phyloP scores from a whole-genome alignment of 805 yeast species.

The Sugiyamaella floridensis region DNA sequence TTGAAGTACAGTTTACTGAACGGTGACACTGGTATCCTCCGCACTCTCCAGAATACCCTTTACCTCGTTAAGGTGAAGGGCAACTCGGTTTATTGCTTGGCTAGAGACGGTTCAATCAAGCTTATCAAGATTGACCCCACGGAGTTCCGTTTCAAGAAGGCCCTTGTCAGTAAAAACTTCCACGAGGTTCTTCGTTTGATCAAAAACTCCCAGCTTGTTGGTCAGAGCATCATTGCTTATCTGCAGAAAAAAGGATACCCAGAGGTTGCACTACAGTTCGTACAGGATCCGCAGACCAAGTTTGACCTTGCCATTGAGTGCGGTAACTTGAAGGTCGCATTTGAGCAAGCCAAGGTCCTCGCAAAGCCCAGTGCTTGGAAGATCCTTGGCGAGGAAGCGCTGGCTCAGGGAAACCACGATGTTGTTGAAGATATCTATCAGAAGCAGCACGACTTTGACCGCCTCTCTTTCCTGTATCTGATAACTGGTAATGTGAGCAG shows the following conservation, averaged over 20 bases:
- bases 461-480: slow-evolving; percentile 81
- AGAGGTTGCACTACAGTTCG: slow-evolving; percentile 94
- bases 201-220: slow-evolving; percentile 83
- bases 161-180: slow-evolving; percentile 82
- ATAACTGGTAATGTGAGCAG: slow-evolving; percentile 74
- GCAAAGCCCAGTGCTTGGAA: slow-evolving; percentile 70
- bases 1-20: slow-evolving; percentile 87
- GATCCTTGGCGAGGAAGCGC: slow-evolving; percentile 75
- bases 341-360: slow-evolving; percentile 75
- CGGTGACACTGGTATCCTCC: slow-evolving; percentile 92
- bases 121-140: slow-evolving; percentile 82
- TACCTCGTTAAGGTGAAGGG: slow-evolving; percentile 72
- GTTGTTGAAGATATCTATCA: slow-evolving; percentile 85
- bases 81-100: slow-evolving; percentile 68
- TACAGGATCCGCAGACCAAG: slow-evolving; percentile 91
- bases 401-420: slow-evolving; percentile 80
- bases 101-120: slow-evolving; percentile 80
- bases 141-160: slow-evolving; percentile 92
- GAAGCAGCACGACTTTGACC: slow-evolving; percentile 78
- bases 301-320: slow-evolving; percentile 94
- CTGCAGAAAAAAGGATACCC: slow-evolving; percentile 94
- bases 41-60: slow-evolving; percentile 82
- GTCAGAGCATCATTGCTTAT: slow-evolving; percentile 93
- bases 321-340: slow-evolving; percentile 81
- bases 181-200: slow-evolving; percentile 87